Base-by-base conservation (phyloP, 345 rosid genomes). In the Arabis alpina region DNA sequence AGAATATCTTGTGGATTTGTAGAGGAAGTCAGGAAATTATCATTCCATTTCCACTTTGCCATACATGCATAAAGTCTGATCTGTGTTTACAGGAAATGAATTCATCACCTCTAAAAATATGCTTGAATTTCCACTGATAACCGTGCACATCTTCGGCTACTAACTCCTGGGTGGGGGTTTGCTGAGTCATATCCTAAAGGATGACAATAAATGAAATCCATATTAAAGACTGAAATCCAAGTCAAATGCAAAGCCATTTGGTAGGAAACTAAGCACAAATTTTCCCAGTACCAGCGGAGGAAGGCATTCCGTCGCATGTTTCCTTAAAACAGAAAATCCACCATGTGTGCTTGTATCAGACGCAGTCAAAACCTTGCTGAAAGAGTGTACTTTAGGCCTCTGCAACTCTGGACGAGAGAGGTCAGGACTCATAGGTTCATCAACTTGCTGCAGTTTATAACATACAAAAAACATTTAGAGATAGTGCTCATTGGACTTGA, bases 271-370 rank as follows among this genome's bases (percentile, higher is more conserved):
- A 49, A 53, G 41, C 6, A 43, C 4, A 28, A 39, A 25, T 15
- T 4, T 3, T 45, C 54, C 4, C 19, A 15, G 14, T 86, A 93
- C 98, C 97, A 93, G 81, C 0, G 84, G 87, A 75, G 98, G 98
- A 76, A 93, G 92, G 77, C 98, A 93, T 58, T 93, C 97, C 0
- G 86, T 86, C 0, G 98, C 98, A 51, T 93, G 97, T 64, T 85
- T 91, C 71, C 96, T 79, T 11, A 93, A 84, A 73, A 93, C 94
- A 66, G 97, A 93, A 79, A 93, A 91, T 6, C 98, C 98, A 14
- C 98, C 98, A 45, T 93, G 97, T 43, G 98, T 93, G 83, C 98
- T 93, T 14, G 98, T 93, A 75, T 93, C 98, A 13, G 98, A 91
- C 4, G 98, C 98, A 2, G 98, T 93, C 62, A 93, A 77, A 70